Evolutionary conservation across 768 basidiomycete species (phyloP), one percentile per base, ranked within the genome.

Genomic region (Suillus bovinus): DNA sequence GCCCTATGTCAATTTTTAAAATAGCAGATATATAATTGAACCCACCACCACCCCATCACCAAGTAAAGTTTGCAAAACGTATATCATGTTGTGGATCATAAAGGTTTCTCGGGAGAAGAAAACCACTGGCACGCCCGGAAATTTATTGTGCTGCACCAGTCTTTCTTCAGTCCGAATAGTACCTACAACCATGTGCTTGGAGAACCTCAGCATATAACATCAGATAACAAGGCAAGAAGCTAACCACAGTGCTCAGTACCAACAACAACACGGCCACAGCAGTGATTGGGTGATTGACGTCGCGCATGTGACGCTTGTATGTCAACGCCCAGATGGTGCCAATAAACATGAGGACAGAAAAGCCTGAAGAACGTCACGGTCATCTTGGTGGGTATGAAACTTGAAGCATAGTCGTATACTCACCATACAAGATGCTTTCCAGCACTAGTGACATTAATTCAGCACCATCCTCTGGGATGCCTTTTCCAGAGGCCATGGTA

Each of bases 271-370:
- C 62, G 1, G 71, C 64, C 11, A 68, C 56, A 16, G 60, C 44
- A 6, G 69, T 14, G 67, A 69, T 67, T 17, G 50, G 38, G 3
- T 20, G 36, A 53, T 69, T 64, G 22, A 68, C 49, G 31, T 62
- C 34, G 9, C 39, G 27, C 10, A 57, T 33, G 4, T 38, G 13
- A 14, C 62, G 68, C n/a, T 57, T 46, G 4, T 50, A 46, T 11
- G 63, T 27, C 3, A 69, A 60, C 10, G 65, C 60, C 61, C 66
- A 70, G 13, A 73, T 31, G 1, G 70, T 70, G 5, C 62, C 68
- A 8, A 61, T 66, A 62, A 75, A 77, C 76, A 77, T 76, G 54
- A 77, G 60, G 34, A 76, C 46, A 10, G 75, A 77, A 59, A 77
- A 74, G 0, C 77, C 76, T 77, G 60, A 14, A 13, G 22, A 3